phyloP scores from a whole-genome alignment of 768 basidiomycete species.

The Termitomyces heimii region DNA sequence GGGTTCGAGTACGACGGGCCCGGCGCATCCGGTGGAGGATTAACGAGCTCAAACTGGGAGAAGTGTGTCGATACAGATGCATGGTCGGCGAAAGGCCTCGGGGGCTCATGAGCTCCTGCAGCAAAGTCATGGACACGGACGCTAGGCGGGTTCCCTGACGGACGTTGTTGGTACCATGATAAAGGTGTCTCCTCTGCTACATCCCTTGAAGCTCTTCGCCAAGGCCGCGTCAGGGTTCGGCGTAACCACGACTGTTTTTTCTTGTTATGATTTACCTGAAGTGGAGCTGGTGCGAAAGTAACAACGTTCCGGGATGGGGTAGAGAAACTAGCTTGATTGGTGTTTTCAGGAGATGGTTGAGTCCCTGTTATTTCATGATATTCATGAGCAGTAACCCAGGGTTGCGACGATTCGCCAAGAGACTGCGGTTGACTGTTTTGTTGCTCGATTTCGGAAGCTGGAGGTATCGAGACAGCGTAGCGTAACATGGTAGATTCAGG shows the following conservation, averaged over 20 bases:
- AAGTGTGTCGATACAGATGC: constrained; percentile 24
- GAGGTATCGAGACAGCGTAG: constrained; percentile 27
- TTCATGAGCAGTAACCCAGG: constrained; percentile 34
- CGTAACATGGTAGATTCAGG: constrained; percentile 18
- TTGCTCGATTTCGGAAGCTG: constrained; percentile 21
- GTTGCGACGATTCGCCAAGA: constrained; percentile 16
- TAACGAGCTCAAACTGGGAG: constrained; percentile 30
- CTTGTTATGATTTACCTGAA: constrained; percentile 20
- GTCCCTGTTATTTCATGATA: constrained; percentile 20
- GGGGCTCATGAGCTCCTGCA: constrained; percentile 7
- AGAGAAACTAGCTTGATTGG: neutral
- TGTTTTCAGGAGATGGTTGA: constrained; percentile 7
- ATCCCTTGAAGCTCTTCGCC: constrained; percentile 5
- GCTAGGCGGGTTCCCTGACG: neutral
- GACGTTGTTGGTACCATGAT: constrained; percentile 26
- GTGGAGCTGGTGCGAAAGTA: constrained; percentile 11
- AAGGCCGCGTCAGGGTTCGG: constrained; percentile 28
- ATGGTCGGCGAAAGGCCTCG: constrained; percentile 17
- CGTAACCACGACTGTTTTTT: constrained; percentile 36
- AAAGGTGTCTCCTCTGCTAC: constrained; percentile 5
- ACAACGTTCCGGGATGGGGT: neutral
- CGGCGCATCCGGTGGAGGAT: constrained; percentile 14
- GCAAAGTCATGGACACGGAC: constrained; percentile 17
- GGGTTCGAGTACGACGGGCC: neutral
- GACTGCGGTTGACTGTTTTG: constrained; percentile 15